Percentiles rank a stretch among this genome's conserved stretches.
Conservation (phyloP, 192 early-diverging fungal genomes). For the Backusella parvicylindrica region DNA sequence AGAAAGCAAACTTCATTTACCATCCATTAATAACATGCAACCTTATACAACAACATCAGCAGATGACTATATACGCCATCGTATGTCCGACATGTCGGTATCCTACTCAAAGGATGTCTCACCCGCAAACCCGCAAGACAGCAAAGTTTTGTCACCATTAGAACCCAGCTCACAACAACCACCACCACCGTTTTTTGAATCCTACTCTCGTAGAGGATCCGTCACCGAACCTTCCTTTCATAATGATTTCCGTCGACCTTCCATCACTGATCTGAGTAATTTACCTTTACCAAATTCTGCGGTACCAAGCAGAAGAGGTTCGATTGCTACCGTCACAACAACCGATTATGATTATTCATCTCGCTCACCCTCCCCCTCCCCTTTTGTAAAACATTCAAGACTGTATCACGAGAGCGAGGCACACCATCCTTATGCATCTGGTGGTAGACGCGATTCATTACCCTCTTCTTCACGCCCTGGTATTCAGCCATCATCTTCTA, state of each 20-base stretch:
- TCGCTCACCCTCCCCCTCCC: conserved; percentile 31
- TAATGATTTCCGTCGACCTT: conserved; percentile 24
- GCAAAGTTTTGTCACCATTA: conserved; percentile 19
- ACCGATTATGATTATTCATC: conserved; percentile 30
- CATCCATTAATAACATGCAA: conserved; percentile 23
- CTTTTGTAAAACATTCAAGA: conserved; percentile 17
- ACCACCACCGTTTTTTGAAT: conserved; percentile 9
- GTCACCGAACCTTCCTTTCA: conserved; percentile 17
- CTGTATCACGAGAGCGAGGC: not conserved
- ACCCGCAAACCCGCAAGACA: conserved; percentile 12
- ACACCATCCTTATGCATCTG: conserved; percentile 4
- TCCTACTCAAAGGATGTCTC: conserved; percentile 9
- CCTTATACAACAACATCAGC: conserved; percentile 20
- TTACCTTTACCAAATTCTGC: conserved; percentile 27
- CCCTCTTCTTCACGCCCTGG: not conserved
- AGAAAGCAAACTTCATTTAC: conserved; percentile 22
- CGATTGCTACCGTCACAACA: conserved; percentile 21
- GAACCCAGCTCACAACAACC: conserved; percentile 32
- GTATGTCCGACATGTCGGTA: conserved; percentile 35
- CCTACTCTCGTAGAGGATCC: conserved; percentile 31
- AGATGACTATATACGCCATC: conserved; percentile 34
- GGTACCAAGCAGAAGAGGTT: conserved; percentile 20
- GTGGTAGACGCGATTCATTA: conserved; percentile 7
- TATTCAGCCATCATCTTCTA: not conserved
- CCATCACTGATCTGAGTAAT: conserved; percentile 26